Base-by-base conservation (phyloP, 192 early-diverging fungal genomes). In the Phycomyces blakesleeanus region DNA sequence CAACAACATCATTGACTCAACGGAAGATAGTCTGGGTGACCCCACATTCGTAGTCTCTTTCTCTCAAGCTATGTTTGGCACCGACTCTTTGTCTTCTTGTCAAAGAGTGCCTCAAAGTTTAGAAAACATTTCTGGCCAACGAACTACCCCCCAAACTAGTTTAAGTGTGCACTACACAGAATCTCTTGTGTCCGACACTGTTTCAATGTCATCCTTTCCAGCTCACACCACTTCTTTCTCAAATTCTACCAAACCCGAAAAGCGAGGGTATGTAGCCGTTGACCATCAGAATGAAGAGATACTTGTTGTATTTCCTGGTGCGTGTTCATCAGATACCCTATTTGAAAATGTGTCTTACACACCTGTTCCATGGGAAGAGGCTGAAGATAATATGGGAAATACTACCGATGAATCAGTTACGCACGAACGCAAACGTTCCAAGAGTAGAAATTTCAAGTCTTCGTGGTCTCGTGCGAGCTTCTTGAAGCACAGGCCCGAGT, bases 261-360 rank as follows among this genome's bases (percentile, higher is more conserved):
- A 54, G 39, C 40, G 55, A 55, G 67, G 67, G 4, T 61, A 57
- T 38, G 27, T 69, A 4, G 67, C 67, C 20, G 51, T 69, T 18
- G 67, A 69, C 47, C 53, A 27, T 26, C 12, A 69, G 55, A 39
- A 69, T 49, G 54, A 69, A 51, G 60, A 69, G 22, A 69, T 63
- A 15, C 24, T 69, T 25, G 58, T 69, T 14, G 55, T 69, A 7
- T 69, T 69, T 27, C 67, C 67, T 25, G 59, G 54, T 4, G 39
- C 55, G 24, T 37, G 27, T 14, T 14, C 40, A 9, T 55, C 51
- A 12, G 22, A 49, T 22, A 51, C 12, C 18, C 24, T 57, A 25
- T 55, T 69, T 47, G 67, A 69, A 44, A 44, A 55, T 61, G 34
- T 29, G 0, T 69, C 55, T 12, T 63, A 61, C 38, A 42, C 21